phyloP scores from a whole-genome alignment of 805 yeast species.

The Candida tammaniensis region DNA sequence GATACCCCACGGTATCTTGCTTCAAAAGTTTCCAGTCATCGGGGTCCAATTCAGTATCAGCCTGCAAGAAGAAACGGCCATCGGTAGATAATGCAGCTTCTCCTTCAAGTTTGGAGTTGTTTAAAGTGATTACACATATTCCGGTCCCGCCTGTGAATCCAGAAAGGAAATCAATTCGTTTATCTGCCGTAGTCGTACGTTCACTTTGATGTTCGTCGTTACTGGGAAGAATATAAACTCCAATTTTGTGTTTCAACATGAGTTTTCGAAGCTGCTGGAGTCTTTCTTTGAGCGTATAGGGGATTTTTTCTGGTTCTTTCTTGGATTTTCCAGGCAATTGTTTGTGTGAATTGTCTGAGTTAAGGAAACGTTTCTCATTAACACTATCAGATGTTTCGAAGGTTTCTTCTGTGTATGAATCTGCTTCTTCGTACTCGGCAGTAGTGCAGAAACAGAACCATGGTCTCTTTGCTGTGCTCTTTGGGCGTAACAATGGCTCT shows the following conservation, averaged over 20 bases:
- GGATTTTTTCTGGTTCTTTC: no score
- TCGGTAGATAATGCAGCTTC: slow-evolving; percentile 86
- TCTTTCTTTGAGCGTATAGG: slow-evolving; percentile 59
- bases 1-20: slow-evolving; percentile 67
- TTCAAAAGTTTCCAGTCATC: slow-evolving; percentile 74
- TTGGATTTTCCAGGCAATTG: neutral
- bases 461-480: no score
- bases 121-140: slow-evolving; percentile 69
- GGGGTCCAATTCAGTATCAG: slow-evolving; percentile 72
- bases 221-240: slow-evolving; percentile 75
- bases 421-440: no score
- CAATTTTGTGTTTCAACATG: slow-evolving; percentile 63
- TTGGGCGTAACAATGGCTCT: no score
- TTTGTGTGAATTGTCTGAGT: no score
- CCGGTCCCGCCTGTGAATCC: slow-evolving; percentile 96
- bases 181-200: slow-evolving; percentile 77
- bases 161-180: slow-evolving; percentile 75
- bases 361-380: no score
- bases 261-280: slow-evolving; percentile 56
- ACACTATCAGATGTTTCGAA: no score
- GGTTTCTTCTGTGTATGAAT: no score
- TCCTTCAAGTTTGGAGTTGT: slow-evolving; percentile 48
- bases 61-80: slow-evolving; percentile 92
- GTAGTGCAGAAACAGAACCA: no score
- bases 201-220: slow-evolving; percentile 95